Evolutionary conservation across 441 rosid genomes (phyloP).

Genomic region (Eruca vesicaria): DNA sequence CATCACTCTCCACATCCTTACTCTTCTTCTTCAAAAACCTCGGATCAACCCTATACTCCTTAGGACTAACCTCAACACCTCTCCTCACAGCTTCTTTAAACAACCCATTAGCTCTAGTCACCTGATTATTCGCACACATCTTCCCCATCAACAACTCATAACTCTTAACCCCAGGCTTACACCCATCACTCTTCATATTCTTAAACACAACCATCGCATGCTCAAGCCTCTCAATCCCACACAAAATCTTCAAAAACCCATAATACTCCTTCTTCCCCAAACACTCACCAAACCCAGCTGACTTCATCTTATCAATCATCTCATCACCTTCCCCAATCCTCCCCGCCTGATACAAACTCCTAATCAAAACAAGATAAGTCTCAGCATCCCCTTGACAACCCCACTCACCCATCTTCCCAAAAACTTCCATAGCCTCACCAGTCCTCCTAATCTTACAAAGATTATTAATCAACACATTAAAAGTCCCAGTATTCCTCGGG

Average conservation of each 20-base stretch:
- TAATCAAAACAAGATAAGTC: slow-evolving; percentile 61
- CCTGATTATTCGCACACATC: slow-evolving; percentile 63
- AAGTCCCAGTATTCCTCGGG: slow-evolving; percentile 80
- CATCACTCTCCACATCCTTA: slow-evolving; percentile 51
- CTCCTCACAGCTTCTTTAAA: slow-evolving; percentile 60
- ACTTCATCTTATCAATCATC: slow-evolving; percentile 89
- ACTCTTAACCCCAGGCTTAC: slow-evolving; percentile 72
- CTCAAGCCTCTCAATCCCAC: slow-evolving; percentile 95
- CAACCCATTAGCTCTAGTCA: slow-evolving; percentile 72
- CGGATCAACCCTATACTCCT: slow-evolving; percentile 65
- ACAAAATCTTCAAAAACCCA: slow-evolving; percentile 68
- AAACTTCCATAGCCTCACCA: slow-evolving; percentile 76
- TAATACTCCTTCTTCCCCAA: slow-evolving; percentile 68
- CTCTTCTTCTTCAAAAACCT: slow-evolving; percentile 67
- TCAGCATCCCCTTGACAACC: slow-evolving; percentile 71
- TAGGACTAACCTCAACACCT: slow-evolving; percentile 67
- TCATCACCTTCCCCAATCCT: slow-evolving; percentile 91
- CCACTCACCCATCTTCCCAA: slow-evolving; percentile 81
- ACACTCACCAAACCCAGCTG: slow-evolving; percentile 52
- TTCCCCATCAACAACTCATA: slow-evolving; percentile 82
- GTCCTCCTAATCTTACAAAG: slow-evolving; percentile 84
- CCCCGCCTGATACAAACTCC: slow-evolving; percentile 86
- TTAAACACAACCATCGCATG: slow-evolving; percentile 80
- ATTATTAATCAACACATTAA: slow-evolving; percentile 70
- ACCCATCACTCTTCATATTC: slow-evolving; percentile 75